A percentile compares a stretch with the other conserved stretches of the same genome.
Conservation (phyloP, 2,329 filamentous ascomycete species). For the Pyricularia grisea region DNA sequence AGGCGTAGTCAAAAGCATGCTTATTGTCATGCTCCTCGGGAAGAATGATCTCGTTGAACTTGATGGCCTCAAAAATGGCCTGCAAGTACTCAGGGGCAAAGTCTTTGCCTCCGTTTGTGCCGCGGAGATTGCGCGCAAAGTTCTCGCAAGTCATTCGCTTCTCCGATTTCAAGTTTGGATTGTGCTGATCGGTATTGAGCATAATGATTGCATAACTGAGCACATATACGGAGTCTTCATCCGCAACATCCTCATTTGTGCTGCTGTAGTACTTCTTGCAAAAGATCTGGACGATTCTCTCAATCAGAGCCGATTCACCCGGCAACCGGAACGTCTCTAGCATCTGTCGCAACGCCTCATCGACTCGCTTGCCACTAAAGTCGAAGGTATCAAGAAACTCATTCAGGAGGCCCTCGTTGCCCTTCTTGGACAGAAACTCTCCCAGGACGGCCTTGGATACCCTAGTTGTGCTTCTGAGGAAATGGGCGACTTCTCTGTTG, state of each 20-base stretch:
- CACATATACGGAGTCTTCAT: slow-evolving; percentile 82
- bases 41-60: slow-evolving; percentile 86
- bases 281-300: slow-evolving; percentile 82
- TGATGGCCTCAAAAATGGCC: slow-evolving; percentile 85
- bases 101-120: slow-evolving; percentile 77
- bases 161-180: slow-evolving; percentile 70
- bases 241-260: slow-evolving; percentile 62
- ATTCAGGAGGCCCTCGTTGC: slow-evolving; percentile 75
- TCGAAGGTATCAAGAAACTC: slow-evolving; percentile 84
- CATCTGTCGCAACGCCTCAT: slow-evolving; percentile 81
- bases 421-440: slow-evolving; percentile 86
- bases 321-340: slow-evolving; percentile 88
- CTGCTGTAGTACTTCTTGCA: slow-evolving; percentile 72
- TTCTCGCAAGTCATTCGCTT: slow-evolving; percentile 79
- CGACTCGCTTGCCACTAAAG: slow-evolving; percentile 75
- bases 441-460: slow-evolving; percentile 87
- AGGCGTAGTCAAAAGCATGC: slow-evolving; percentile 93
- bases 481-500: slow-evolving; percentile 70
- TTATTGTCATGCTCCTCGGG: slow-evolving; percentile 97
- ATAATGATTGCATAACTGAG: slow-evolving; percentile 95
- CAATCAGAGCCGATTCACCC: slow-evolving; percentile 86
- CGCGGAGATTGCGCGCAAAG: slow-evolving; percentile 82
- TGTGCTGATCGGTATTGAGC: slow-evolving; percentile 95
- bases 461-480: slow-evolving; percentile 77
- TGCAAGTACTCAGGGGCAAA: slow-evolving; percentile 78